Evolutionary conservation across 495 filamentous ascomycete genomes (phyloP).

Genomic region (Talaromyces proteolyticus): DNA sequence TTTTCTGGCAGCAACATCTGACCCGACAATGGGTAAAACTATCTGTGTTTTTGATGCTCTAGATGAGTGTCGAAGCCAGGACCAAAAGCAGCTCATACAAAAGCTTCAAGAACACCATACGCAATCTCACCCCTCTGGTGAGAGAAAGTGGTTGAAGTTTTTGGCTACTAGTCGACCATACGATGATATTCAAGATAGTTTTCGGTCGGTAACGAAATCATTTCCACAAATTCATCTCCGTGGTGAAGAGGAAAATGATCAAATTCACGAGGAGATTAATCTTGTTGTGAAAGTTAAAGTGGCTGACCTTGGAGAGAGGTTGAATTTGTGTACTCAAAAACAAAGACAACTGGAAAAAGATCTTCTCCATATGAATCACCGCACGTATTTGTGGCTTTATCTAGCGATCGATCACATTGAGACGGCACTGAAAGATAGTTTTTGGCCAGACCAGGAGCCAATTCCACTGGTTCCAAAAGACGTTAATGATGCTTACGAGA

Average conservation of each 20-base stretch:
- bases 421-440: conserved; percentile 7
- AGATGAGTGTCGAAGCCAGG: conserved; percentile 26
- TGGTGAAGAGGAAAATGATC: conserved; percentile 28
- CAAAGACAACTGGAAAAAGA: conserved; percentile 9
- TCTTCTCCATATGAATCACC: conserved; percentile 19
- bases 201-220: conserved; percentile 10
- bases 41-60: conserved; percentile 37
- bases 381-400: conserved; percentile 33
- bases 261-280: conserved; percentile 30
- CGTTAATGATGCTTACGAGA: conserved; percentile 13
- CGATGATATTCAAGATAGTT: conserved; percentile 20
- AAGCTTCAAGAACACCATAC: conserved; percentile 10
- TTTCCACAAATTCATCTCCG: conserved; percentile 23
- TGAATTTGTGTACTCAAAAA: conserved; percentile 4
- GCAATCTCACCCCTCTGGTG: not conserved
- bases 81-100: conserved; percentile 17
- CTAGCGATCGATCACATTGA: conserved; percentile 5
- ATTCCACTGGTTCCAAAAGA: conserved; percentile 7
- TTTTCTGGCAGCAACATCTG: conserved; percentile 14
- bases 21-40: conserved; percentile 11
- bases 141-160: conserved; percentile 24
- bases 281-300: conserved; percentile 25
- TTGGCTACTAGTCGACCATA: conserved; percentile 40
- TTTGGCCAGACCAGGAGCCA: conserved; percentile 7
- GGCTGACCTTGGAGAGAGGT: conserved; percentile 13